phyloP scores from a whole-genome alignment of 1,284 basidiomycete genomes.

The Coniophora puteana region DNA sequence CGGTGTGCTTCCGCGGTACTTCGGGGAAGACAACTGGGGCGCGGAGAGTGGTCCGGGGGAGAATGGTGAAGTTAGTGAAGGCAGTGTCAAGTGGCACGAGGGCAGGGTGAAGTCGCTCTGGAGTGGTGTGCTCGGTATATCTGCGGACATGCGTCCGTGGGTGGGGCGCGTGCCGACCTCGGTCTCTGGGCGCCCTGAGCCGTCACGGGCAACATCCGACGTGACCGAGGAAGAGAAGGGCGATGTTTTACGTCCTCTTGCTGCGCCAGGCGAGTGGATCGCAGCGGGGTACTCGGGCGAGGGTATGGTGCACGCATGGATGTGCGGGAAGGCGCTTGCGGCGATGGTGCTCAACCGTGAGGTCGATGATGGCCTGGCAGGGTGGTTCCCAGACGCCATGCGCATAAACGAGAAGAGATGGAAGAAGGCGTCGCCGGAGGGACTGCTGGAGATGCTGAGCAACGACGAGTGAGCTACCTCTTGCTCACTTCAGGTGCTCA shows the following conservation, averaged over 20 bases:
- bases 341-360: conserved; percentile 32
- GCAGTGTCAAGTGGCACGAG: conserved; percentile 24
- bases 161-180: conserved; percentile 39
- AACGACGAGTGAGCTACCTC: conserved; percentile 8
- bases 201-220: conserved; percentile 9
- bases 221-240: conserved; percentile 2
- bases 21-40: conserved; percentile 39
- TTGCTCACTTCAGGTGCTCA: no score
- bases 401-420: conserved; percentile 38
- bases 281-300: conserved; percentile 32
- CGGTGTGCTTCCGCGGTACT: conserved; percentile 39
- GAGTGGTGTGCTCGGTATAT: conserved; percentile 51
- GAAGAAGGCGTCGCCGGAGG: conserved; percentile 35
- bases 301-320: conserved; percentile 33
- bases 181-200: conserved; percentile 30
- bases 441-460: conserved; percentile 18
- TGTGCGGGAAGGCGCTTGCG: conserved; percentile 29
- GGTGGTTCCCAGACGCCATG: conserved; percentile 44
- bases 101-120: conserved; percentile 45
- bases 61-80: conserved; percentile 6
- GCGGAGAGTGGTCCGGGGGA: conserved; percentile 23
- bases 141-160: conserved; percentile 41
- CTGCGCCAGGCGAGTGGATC: conserved; percentile 44
- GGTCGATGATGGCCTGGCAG: conserved; percentile 27
- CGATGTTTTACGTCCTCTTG: conserved; percentile 5